These are phyloP conservation scores for Pythium diclinum DNA, from an alignment of 352 stramenopile genomes.

Conservation along the genomic window DNA sequence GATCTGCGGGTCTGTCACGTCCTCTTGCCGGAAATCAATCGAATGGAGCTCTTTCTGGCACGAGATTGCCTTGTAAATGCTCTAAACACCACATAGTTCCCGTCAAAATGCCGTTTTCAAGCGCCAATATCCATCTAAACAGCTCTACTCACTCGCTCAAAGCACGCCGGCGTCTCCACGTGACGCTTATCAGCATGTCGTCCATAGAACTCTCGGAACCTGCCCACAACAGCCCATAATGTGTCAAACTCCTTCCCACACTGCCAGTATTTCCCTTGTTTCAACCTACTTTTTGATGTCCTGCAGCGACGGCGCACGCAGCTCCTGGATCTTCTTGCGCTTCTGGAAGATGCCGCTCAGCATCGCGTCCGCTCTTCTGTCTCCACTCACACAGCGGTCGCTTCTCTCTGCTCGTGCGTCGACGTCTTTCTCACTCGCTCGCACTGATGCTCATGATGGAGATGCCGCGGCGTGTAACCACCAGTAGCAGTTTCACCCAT, in stretches of 20 bases:
- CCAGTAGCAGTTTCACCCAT: background rate
- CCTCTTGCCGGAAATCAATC: conserved; percentile 74
- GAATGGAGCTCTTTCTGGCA: conserved; percentile 73
- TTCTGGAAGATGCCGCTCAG: conserved; percentile 77
- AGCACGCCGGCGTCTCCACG: conserved; percentile 62
- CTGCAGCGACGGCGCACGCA: conserved; percentile 68
- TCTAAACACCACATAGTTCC: conserved; percentile 30
- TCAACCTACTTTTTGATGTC: conserved; percentile 65
- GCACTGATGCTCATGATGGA: background rate
- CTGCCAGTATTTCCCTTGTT: background rate
- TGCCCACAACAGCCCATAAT: conserved; percentile 14
- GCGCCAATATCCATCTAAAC: background rate
- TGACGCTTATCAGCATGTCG: conserved; percentile 54
- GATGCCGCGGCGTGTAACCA: background rate
- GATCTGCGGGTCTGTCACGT: conserved; percentile 75
- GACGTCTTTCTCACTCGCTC: conserved; percentile 1
- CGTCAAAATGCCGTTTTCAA: background rate
- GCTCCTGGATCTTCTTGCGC: conserved; percentile 74
- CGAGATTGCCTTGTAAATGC: conserved; percentile 84
- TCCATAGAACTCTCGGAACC: conserved; percentile 70
- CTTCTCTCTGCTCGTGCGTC: background rate
- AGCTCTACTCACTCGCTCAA: conserved; percentile 45
- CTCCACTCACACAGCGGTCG: background rate
- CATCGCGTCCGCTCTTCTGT: conserved; percentile 29
- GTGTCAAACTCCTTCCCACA: background rate